Evolutionary conservation across 306 rosid genomes (phyloP), one percentile per base, ranked within the genome.

Genomic region (Fragaria nilgerrensis): DNA sequence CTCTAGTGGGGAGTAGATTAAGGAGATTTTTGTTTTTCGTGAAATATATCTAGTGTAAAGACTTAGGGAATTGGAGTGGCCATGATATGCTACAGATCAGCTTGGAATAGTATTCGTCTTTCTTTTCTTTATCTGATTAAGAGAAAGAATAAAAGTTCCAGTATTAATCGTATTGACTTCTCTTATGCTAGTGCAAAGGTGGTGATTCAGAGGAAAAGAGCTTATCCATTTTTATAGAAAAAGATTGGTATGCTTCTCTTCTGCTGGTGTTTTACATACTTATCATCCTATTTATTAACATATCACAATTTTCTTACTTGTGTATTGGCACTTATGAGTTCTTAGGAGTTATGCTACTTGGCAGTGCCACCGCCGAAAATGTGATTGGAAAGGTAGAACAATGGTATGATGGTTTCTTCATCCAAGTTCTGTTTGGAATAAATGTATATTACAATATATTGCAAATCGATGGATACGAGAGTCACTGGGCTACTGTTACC

Each of bases 351-450:
- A 85, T 45, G 97, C 97, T 75, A 68, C 77, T 63, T 95, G 98
- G 98, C 52, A 7, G 23, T 95, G 97, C 74, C 91, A 89, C 82
- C 97, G 96, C 12, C 96, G 44, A 75, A 90, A 77, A 73, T 95
- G 98, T 87, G 98, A 96, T 44, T 95, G 97, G 97, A 83, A 53
- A 86, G 98, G 97, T 83, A 80, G 84, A 79, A 84, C 87, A 15
- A 84, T 66, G 90, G 98, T 95, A 82, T 77, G 84, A 65, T 82
- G 59, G 23, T 75, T 75, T 75, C 74, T 71, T 45, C 19, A 78
- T 55, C 73, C 75, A 25, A 68, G 68, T 19, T 44, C 68, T 17
- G 12, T 47, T 68, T 69, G 36, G 56, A 36, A 59, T 49, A 39
- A 39, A 73, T 23, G 48, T 52, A 29, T 32, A 11, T 47, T 37